phyloP scores from a whole-genome alignment of 225 moss, liverwort and hornwort genomes.

The Physcomitrellopsis africana region DNA sequence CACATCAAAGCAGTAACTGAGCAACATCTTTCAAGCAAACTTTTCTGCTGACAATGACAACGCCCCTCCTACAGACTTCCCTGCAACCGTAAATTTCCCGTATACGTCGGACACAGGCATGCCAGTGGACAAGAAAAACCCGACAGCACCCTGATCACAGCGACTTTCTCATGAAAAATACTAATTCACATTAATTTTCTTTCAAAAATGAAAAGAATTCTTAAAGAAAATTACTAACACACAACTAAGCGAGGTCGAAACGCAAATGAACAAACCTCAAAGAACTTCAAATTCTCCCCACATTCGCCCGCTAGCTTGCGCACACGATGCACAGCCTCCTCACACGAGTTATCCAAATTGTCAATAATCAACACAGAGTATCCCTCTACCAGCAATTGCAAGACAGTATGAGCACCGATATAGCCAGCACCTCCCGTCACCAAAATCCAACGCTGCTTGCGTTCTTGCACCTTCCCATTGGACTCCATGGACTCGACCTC shows the following conservation, averaged over 20 bases:
- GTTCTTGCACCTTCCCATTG: slow-evolving; percentile 26
- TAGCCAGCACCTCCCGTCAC: slow-evolving; percentile 72
- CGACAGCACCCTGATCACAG: slow-evolving; percentile 3
- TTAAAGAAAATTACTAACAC: not conserved
- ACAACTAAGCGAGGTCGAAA: not conserved
- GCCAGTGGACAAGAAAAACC: not conserved
- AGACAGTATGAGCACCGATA: slow-evolving; percentile 63
- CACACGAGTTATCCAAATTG: slow-evolving; percentile 63
- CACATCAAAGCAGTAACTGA: not conserved
- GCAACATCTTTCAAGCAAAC: not conserved
- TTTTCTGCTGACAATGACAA: slow-evolving; percentile 1
- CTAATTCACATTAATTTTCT: too few species aligned
- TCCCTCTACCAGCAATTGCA: slow-evolving; percentile 59
- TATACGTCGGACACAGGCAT: not conserved
- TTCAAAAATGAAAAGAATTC: too few species aligned
- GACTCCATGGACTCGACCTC: not conserved
- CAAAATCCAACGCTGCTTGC: slow-evolving; percentile 35
- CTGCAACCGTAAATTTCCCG: not conserved
- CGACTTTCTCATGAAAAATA: not conserved
- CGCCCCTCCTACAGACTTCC: slow-evolving; percentile 15
- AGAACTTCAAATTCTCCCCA: slow-evolving; percentile 50
- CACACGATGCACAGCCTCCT: slow-evolving; percentile 62
- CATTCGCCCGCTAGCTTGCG: slow-evolving; percentile 48
- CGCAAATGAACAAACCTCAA: slow-evolving; percentile 40
- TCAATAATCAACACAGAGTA: slow-evolving; percentile 61